phyloP scores from a whole-genome alignment of 257 asterid genomes.

The Nicotiana knightiana region DNA sequence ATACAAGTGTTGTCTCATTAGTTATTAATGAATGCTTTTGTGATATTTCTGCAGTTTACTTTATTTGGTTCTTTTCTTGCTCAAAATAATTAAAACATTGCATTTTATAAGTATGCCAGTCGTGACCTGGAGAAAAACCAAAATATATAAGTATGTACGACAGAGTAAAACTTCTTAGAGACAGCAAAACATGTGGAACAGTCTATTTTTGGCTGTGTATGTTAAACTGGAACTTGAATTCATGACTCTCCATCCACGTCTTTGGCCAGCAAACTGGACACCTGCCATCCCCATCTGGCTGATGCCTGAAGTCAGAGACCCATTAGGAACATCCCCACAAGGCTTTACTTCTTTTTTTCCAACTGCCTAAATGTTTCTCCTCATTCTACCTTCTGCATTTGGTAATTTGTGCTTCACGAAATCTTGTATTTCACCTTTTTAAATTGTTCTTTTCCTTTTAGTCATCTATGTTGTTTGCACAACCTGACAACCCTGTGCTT shows the following conservation, averaged over 20 bases:
- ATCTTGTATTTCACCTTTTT: not conserved
- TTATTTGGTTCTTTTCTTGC: not conserved
- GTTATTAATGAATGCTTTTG: not conserved
- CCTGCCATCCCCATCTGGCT: not conserved
- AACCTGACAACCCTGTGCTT: not conserved
- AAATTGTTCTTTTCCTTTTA: not conserved
- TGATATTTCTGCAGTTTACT: not conserved
- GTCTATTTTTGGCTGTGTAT: not conserved
- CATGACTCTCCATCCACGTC: not conserved
- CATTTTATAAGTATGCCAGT: not conserved
- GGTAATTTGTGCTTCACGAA: not conserved
- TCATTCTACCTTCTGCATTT: not conserved
- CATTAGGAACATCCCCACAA: not conserved
- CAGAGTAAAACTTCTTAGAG: not conserved
- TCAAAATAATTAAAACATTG: not conserved
- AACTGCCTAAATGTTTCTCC: constrained; percentile 1
- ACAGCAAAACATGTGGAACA: not conserved
- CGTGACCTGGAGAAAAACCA: not conserved
- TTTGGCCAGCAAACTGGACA: not conserved
- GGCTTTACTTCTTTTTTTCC: not conserved
- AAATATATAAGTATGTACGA: not conserved
- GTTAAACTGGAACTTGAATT: not conserved
- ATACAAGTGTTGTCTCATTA: no score
- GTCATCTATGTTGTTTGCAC: not conserved
- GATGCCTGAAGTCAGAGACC: not conserved